phyloP scores from a whole-genome alignment of 176 grass and related monocot species.

The Phoenix dactylifera region DNA sequence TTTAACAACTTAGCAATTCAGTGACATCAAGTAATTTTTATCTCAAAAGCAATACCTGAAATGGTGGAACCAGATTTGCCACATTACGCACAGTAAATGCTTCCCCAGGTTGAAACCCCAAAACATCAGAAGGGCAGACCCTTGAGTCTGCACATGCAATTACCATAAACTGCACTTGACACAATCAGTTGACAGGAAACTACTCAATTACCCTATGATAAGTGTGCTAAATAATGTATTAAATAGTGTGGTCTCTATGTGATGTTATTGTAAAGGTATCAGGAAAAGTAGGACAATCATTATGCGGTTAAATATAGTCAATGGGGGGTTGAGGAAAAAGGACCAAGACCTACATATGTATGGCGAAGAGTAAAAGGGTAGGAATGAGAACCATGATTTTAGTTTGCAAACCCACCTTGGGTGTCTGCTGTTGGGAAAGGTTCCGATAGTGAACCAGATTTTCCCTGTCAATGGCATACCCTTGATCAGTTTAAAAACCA shows the following conservation, averaged over 20 bases:
- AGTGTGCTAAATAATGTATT: too few relatives aligned
- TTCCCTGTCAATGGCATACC: slow-evolving; percentile 40
- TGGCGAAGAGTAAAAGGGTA: background rate
- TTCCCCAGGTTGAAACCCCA: slow-evolving; percentile 91
- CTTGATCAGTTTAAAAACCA: slow-evolving; percentile 19
- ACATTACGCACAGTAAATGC: slow-evolving; percentile 87
- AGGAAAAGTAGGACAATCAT: too few relatives aligned
- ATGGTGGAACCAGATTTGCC: slow-evolving; percentile 90
- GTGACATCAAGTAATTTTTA: too few relatives aligned
- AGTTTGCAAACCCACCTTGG: slow-evolving; percentile 44
- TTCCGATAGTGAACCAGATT: slow-evolving; percentile 44
- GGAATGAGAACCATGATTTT: slow-evolving; percentile 2
- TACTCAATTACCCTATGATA: background rate
- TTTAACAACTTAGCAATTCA: background rate
- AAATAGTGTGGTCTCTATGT: too few relatives aligned
- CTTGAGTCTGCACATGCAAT: slow-evolving; percentile 90
- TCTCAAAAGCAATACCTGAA: slow-evolving; percentile 30
- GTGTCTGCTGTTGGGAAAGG: slow-evolving; percentile 64
- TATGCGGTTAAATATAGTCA: too few relatives aligned
- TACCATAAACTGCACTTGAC: slow-evolving; percentile 78
- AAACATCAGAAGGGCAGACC: slow-evolving; percentile 70
- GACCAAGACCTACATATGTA: background rate
- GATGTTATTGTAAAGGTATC: too few relatives aligned
- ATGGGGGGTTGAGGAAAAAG: too few relatives aligned
- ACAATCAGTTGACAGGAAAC: slow-evolving; percentile 18